Conservation (phyloP, 768 basidiomycete species). For the Suillus decipiens region DNA sequence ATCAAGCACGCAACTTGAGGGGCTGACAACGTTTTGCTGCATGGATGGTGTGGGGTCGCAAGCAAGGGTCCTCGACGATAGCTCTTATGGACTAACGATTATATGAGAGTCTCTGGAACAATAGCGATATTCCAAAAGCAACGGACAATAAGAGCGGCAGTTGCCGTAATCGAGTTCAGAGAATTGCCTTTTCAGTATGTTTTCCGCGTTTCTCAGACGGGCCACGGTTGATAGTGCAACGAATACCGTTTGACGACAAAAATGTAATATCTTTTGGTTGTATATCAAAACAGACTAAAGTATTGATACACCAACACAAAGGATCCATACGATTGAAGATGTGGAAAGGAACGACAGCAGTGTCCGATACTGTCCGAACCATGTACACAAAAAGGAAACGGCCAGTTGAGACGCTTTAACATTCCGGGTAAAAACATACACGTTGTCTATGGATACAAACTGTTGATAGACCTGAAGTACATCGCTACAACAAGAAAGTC, state of each 20-base stretch:
- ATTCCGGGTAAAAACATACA: neutral
- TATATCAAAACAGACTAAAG: neutral
- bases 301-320: neutral
- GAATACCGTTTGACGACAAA: neutral
- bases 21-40: neutral
- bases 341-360: neutral
- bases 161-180: slow-evolving; percentile 11
- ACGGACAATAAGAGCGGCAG: slow-evolving; percentile 14
- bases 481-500: neutral
- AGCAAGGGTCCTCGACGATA: slow-evolving; percentile 8
- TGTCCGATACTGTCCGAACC: neutral
- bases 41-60: slow-evolving; percentile 15
- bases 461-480: neutral
- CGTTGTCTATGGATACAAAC: neutral
- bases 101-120: slow-evolving; percentile 31
- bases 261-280: neutral
- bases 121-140: slow-evolving; percentile 21
- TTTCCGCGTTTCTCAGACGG: neutral
- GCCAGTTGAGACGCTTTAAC: neutral
- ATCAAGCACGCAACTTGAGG: neutral
- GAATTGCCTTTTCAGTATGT: slow-evolving; percentile 2
- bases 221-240: neutral
- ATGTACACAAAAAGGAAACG: neutral
- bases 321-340: neutral
- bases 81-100: slow-evolving; percentile 9